Base-by-base conservation (phyloP, 495 filamentous ascomycete species). In the Aspergillus saccharolyticus region DNA sequence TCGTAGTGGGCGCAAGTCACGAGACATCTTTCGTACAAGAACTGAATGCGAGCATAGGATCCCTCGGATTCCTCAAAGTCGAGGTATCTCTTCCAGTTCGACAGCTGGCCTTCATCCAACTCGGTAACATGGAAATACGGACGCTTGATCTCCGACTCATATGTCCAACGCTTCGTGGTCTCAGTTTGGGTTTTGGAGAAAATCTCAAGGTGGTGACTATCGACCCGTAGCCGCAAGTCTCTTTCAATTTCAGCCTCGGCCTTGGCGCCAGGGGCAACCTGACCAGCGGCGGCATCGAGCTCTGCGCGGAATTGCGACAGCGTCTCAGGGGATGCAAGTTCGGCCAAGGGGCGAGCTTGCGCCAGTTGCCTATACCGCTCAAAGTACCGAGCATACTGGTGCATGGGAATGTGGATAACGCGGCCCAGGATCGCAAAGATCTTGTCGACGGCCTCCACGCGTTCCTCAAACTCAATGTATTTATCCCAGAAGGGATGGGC, bases 401-500 rank as follows among this genome's bases (percentile, higher is more conserved):
- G 92, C 86, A 96, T 90, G 1, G 95, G 95, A 44, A 99, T 93
- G 65, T 89, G 85, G 50, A 96, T 88, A 45, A 97, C 82, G 39
- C 95, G 89, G 47, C 81, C 82, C 25, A 97, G 79, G 52, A 99
- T 89, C 9, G 81, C 82, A 58, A 96, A 93, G 52, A 97, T 91
- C 67, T 85, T 89, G 58, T 96, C 89, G 28, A 88, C 83, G 0
- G 88, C 87, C 66, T 96, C 91, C 48, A 93, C 75, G 9, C 91
- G 85, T 65, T 96, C 91, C 66, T 97, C 94, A 64, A 91, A 97
- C 64, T 97, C 94, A 53, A 97, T 82, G 64, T 96, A 99, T 73
- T 96, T 97, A 66, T 97, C 95, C 94, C 94, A 99, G 78, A 99
- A 97, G 0, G 90, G 91, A 66, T 97, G 91, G 4, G 91, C 85